Conservation (phyloP, 495 filamentous ascomycete species). For the Hypoxylon fuscum region DNA sequence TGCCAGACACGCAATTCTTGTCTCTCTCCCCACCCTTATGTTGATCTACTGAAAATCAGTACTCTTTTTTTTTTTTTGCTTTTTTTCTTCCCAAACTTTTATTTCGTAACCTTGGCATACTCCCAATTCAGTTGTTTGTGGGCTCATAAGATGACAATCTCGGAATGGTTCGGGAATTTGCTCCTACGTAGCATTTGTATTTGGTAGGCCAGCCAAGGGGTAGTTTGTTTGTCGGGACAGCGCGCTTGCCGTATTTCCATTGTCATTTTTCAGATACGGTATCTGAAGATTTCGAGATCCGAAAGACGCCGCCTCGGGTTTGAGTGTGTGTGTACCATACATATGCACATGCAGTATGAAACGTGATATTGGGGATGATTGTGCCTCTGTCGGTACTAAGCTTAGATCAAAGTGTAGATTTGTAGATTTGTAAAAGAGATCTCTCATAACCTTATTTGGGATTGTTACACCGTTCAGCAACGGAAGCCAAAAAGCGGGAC, state of each 20-base stretch:
- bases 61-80: background rate
- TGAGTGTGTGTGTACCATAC: conserved; percentile 29
- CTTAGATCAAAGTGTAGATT: conserved; percentile 27
- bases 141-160: conserved; percentile 1
- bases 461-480: conserved; percentile 22
- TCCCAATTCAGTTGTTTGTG: conserved; percentile 15
- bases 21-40: background rate
- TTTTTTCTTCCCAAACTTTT: background rate
- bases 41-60: background rate
- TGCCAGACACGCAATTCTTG: background rate
- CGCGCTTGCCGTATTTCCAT: conserved; percentile 21
- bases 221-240: conserved; percentile 25
- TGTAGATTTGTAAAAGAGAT: conserved; percentile 29
- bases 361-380: conserved; percentile 16
- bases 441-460: conserved; percentile 27
- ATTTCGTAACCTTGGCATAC: conserved; percentile 25
- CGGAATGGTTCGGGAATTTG: conserved; percentile 25
- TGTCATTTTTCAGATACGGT: conserved; percentile 33
- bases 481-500: background rate
- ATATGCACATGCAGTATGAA: conserved; percentile 37
- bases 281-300: conserved; percentile 38
- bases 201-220: conserved; percentile 5
- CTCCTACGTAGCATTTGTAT: conserved; percentile 14
- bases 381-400: conserved; percentile 20
- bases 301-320: conserved; percentile 13